Conservation (phyloP, 495 filamentous ascomycete genomes). For the Tuber indicum region DNA sequence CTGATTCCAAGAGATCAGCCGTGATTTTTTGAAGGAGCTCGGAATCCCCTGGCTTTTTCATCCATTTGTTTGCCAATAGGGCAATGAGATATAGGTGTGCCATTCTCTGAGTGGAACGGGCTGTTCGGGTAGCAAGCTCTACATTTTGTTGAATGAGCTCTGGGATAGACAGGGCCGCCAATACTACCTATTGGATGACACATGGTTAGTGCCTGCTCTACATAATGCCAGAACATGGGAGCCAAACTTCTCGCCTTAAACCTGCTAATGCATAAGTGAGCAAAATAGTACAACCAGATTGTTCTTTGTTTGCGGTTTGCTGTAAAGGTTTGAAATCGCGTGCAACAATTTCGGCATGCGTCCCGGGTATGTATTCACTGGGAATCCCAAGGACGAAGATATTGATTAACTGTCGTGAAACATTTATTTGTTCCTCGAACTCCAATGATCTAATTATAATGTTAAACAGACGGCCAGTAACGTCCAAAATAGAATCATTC, state of each 20-base stretch:
- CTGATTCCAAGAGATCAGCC: slow-evolving; percentile 9
- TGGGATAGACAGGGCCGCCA: slow-evolving; percentile 18
- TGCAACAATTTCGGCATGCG: slow-evolving; percentile 19
- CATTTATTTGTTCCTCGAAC: slow-evolving; percentile 50
- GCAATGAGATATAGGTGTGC: slow-evolving; percentile 57
- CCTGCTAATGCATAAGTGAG: slow-evolving; percentile 59
- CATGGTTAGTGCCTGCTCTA: background rate
- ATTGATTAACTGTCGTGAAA: slow-evolving; percentile 54
- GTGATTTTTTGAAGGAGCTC: slow-evolving; percentile 25
- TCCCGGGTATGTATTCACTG: slow-evolving; percentile 22
- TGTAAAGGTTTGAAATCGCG: slow-evolving; percentile 30
- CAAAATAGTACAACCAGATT: slow-evolving; percentile 52
- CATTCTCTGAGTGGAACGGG: slow-evolving; percentile 42
- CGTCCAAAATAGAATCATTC: slow-evolving; percentile 54
- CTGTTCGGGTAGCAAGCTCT: slow-evolving; percentile 17
- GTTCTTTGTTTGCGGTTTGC: slow-evolving; percentile 40
- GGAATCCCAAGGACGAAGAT: slow-evolving; percentile 47
- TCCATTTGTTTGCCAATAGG: slow-evolving; percentile 60
- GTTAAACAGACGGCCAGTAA: slow-evolving; percentile 58
- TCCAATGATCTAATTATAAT: slow-evolving; percentile 55
- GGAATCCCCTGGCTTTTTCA: slow-evolving; percentile 23
- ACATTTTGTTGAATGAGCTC: slow-evolving; percentile 25
- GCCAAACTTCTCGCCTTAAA: slow-evolving; percentile 47
- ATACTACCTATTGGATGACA: slow-evolving; percentile 6
- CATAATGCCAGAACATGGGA: background rate